Evolutionary conservation across 257 asterid genomes (phyloP).

Genomic region (Penstemon davidsonii): DNA sequence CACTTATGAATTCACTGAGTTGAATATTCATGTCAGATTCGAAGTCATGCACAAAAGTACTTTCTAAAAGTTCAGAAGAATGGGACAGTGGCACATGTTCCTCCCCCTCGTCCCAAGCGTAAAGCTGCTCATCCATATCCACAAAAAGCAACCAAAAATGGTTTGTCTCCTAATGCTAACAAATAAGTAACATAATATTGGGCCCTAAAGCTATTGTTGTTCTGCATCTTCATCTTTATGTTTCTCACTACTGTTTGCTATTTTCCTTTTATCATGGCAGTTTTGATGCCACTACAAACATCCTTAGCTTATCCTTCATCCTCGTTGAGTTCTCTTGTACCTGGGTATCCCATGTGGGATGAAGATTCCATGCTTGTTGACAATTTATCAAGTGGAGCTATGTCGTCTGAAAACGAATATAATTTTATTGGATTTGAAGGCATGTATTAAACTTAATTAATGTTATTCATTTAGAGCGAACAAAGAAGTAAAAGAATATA

Average conservation of each 20-base stretch:
- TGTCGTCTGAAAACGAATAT: no score
- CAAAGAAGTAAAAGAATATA: no score
- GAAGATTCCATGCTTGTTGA: constrained; percentile 54
- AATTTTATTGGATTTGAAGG: no score
- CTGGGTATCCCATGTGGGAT: constrained; percentile 72
- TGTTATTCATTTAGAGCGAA: no score
- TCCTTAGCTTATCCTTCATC: constrained; percentile 50
- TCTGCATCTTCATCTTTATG: constrained; percentile 28
- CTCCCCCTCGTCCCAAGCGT: constrained; percentile 99
- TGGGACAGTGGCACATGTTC: constrained; percentile 88
- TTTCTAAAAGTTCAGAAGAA: constrained; percentile 94
- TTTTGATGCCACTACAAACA: constrained; percentile 63
- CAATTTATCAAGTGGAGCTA: constrained; percentile 40
- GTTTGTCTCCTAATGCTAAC: constrained; percentile 38
- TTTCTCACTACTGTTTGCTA: neutral
- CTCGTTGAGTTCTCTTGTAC: constrained; percentile 31
- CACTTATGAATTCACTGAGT: neutral
- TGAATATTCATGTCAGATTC: constrained; percentile 52
- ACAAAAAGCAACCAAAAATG: constrained; percentile 88
- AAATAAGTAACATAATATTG: neutral
- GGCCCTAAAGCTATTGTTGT: constrained; percentile 8
- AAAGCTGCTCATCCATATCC: constrained; percentile 98
- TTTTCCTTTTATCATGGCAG: constrained; percentile 34
- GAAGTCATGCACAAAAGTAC: constrained; percentile 98
- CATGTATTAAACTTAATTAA: no score